Percentiles rank a stretch among this genome's conserved stretches.
Evolutionary conservation across 2,329 filamentous ascomycete species (phyloP).

Genomic region (Ophiostoma montium): DNA sequence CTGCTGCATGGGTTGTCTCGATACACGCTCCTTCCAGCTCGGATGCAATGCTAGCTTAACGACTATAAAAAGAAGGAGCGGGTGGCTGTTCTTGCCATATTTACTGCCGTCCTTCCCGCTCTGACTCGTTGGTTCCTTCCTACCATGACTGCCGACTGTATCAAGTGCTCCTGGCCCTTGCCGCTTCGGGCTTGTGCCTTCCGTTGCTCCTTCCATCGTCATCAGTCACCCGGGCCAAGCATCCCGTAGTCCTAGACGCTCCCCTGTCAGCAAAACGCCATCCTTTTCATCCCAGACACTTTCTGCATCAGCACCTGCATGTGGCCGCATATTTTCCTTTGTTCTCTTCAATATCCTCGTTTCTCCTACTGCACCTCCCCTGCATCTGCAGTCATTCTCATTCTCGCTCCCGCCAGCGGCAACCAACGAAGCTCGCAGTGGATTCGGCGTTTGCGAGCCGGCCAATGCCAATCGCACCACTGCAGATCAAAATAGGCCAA

Average conservation of each 20-base stretch:
- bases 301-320: not conserved
- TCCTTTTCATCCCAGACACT: not conserved
- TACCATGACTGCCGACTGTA: not conserved
- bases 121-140: not conserved
- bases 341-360: no score
- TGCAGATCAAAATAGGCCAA: no score
- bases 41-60: not conserved
- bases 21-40: not conserved
- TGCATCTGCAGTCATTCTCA: no score
- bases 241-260: not conserved
- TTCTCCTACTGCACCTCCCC: no score
- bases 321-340: no score
- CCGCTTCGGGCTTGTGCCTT: not conserved
- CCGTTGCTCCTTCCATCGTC: not conserved
- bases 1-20: no score
- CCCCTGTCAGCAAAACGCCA: not conserved
- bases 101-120: not conserved
- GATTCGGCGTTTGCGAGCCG: no score
- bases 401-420: no score
- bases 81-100: not conserved
- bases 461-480: no score
- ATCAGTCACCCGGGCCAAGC: not conserved
- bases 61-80: not conserved
- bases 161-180: not conserved
- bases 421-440: no score